phyloP scores from a whole-genome alignment of 495 filamentous ascomycete species.

The Penicillium angulare region DNA sequence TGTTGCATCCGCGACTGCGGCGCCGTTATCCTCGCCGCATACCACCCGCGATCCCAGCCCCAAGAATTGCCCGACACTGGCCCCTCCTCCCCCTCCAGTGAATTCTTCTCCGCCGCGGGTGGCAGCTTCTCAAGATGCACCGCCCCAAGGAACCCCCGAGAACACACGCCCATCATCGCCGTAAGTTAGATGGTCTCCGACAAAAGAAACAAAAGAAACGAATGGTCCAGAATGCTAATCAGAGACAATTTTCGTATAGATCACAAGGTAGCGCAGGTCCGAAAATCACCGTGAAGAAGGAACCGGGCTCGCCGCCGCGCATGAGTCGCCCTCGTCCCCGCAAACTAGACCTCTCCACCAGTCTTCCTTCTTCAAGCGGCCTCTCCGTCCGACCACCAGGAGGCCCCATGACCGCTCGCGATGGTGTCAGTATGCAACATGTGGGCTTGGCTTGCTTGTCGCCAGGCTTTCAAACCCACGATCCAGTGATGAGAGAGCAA shows the following conservation, averaged over 20 bases:
- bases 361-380: constrained; percentile 57
- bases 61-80: constrained; percentile 45
- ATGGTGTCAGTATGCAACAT: constrained; percentile 81
- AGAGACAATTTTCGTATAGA: constrained; percentile 11
- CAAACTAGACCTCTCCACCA: constrained; percentile 83
- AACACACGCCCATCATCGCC: constrained; percentile 53
- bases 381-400: constrained; percentile 63
- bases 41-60: constrained; percentile 49
- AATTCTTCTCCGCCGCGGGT: constrained; percentile 39
- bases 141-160: constrained; percentile 44
- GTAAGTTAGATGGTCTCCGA: constrained; percentile 41
- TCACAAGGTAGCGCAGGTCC: constrained; percentile 52
- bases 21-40: constrained; percentile 47
- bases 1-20: constrained; percentile 47
- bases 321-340: constrained; percentile 79
- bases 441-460: constrained; percentile 93
- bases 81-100: constrained; percentile 34
- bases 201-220: neutral
- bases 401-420: constrained; percentile 75
- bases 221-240: neutral
- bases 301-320: constrained; percentile 80
- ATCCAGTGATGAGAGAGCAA: constrained; percentile 95
- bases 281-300: constrained; percentile 94
- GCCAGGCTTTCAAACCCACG: constrained; percentile 91
- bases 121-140: constrained; percentile 40